Evolutionary conservation across 2,329 filamentous ascomycete genomes (phyloP).

Genomic region (Didymella pinodella): DNA sequence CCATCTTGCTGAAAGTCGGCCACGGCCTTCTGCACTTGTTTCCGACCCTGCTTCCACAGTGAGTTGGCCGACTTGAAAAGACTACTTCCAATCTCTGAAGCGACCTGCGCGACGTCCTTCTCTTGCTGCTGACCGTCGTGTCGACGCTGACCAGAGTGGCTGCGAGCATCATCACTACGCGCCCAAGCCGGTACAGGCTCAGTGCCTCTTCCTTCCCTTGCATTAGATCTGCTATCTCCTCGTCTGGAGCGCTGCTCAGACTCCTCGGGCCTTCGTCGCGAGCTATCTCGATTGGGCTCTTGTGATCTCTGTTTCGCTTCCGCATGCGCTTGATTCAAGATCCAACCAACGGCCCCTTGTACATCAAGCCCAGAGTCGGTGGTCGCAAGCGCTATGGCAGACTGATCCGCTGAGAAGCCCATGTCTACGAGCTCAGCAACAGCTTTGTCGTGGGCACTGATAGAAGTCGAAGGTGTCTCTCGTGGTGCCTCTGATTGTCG

Average conservation of each 20-base stretch:
- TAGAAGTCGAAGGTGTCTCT: constrained; percentile 34
- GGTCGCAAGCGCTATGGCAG: constrained; percentile 79
- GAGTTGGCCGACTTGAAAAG: constrained; percentile 94
- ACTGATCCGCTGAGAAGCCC: constrained; percentile 87
- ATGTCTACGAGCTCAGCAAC: constrained; percentile 92
- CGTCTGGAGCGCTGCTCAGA: constrained; percentile 37
- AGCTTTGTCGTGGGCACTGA: constrained; percentile 73
- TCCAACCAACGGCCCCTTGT: constrained; percentile 85
- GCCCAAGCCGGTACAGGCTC: constrained; percentile 67
- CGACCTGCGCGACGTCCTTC: constrained; percentile 79
- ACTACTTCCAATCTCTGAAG: constrained; percentile 81
- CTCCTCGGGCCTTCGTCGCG: constrained; percentile 38
- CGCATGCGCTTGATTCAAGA: constrained; percentile 88
- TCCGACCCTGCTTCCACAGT: constrained; percentile 92
- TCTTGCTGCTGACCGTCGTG: constrained; percentile 65
- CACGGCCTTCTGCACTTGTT: constrained; percentile 90
- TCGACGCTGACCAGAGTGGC: constrained; percentile 57
- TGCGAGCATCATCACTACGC: constrained; percentile 63
- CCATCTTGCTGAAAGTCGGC: constrained; percentile 79
- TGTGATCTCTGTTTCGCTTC: constrained; percentile 76
- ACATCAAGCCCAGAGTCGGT: constrained; percentile 82
- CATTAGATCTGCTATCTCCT: constrained; percentile 32
- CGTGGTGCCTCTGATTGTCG: constrained; percentile 14
- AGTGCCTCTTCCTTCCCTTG: constrained; percentile 44
- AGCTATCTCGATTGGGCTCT: constrained; percentile 40